Conservation (phyloP, 108 stramenopile species). For the Cyclostephanos tholiformis region DNA sequence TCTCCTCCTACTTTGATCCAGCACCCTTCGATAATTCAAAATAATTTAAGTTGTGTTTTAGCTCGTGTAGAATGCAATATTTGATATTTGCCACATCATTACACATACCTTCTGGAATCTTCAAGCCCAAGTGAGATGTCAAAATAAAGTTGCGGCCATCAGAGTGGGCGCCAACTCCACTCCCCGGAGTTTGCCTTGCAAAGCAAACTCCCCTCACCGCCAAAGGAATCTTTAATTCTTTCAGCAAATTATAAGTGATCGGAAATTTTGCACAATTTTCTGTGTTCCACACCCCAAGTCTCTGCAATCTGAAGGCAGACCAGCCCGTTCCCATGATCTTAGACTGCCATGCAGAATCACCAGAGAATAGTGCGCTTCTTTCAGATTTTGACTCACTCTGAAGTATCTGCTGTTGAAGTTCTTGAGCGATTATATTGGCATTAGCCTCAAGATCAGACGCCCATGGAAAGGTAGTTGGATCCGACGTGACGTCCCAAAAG, state of each 20-base stretch:
- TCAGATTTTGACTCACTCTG: constrained; percentile 16
- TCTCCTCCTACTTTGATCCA: constrained; percentile 76
- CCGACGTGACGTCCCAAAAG: constrained; percentile 75
- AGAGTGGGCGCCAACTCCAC: constrained; percentile 85
- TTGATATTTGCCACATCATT: not conserved
- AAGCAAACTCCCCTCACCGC: constrained; percentile 95
- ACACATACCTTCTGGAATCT: constrained; percentile 61
- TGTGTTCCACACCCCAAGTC: constrained; percentile 90
- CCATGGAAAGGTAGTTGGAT: constrained; percentile 79
- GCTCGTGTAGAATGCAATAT: not conserved
- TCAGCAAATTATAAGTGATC: constrained; percentile 76
- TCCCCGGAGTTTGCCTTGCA: constrained; percentile 83
- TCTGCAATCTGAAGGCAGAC: constrained; percentile 88
- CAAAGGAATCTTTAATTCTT: constrained; percentile 80
- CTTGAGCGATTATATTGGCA: constrained; percentile 73
- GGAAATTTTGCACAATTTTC: constrained; percentile 88
- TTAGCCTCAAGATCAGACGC: constrained; percentile 75
- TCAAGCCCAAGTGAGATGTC: constrained; percentile 88
- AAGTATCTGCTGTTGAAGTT: constrained; percentile 70
- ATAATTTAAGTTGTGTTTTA: not conserved
- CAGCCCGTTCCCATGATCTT: constrained; percentile 92
- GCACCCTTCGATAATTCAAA: constrained; percentile 38
- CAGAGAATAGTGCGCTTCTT: constrained; percentile 50
- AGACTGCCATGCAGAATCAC: constrained; percentile 84
- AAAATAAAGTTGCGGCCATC: constrained; percentile 95